Conservation (phyloP, 345 rosid species). For the Arabidopsis arenosa region DNA sequence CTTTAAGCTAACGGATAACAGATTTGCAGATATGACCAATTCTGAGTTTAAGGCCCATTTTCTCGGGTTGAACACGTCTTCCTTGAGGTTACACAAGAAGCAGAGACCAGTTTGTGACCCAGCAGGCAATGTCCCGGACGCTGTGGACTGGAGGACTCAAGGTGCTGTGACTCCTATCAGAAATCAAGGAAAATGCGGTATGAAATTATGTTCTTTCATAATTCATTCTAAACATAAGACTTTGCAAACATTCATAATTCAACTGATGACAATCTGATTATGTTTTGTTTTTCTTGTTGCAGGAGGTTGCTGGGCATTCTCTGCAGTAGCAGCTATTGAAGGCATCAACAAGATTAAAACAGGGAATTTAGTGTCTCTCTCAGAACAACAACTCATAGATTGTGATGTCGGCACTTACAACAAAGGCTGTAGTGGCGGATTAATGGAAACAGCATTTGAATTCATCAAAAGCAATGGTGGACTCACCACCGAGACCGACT, state of each 20-base stretch:
- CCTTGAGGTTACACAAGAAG: constrained; percentile 7
- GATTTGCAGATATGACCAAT: constrained; percentile 83
- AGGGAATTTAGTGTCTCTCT: constrained; percentile 64
- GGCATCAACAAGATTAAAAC: constrained; percentile 77
- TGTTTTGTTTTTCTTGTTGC: constrained; percentile 26
- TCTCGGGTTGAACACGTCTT: constrained; percentile 50
- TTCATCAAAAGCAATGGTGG: constrained; percentile 63
- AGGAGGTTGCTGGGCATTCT: constrained; percentile 98
- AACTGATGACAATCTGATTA: constrained; percentile 18
- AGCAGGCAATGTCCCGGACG: constrained; percentile 37
- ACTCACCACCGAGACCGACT: constrained; percentile 56
- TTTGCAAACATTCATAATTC: constrained; percentile 24
- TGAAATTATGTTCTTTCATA: constrained; percentile 16
- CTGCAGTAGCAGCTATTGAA: constrained; percentile 87
- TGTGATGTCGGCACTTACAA: constrained; percentile 52
- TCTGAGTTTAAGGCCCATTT: constrained; percentile 61
- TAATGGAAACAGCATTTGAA: constrained; percentile 69
- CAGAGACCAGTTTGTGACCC: background rate
- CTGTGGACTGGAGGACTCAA: constrained; percentile 79
- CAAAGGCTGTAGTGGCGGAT: constrained; percentile 84
- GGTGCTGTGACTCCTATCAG: constrained; percentile 85
- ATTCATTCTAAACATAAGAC: constrained; percentile 17
- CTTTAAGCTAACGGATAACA: constrained; percentile 71
- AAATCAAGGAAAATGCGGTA: constrained; percentile 90
- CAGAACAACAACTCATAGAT: constrained; percentile 90